Conservation (phyloP, 768 basidiomycete species). For the Xerocomus brunneocitrinus region DNA sequence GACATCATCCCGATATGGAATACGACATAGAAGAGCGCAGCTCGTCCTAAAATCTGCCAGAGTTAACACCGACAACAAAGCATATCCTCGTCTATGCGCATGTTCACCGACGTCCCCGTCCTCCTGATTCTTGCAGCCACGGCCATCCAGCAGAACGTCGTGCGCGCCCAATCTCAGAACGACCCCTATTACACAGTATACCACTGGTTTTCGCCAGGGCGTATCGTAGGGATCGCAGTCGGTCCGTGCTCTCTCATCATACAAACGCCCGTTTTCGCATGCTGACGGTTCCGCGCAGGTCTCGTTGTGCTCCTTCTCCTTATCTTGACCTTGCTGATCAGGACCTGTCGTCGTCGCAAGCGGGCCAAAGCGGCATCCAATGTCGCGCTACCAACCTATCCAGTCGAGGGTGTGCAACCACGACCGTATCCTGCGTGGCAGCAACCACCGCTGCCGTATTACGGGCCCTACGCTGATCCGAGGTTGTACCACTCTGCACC, state of each 20-base stretch:
- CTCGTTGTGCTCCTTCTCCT: conserved; percentile 7
- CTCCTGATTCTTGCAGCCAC: conserved; percentile 6
- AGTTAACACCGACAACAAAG: too few relatives aligned
- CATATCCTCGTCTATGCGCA: not conserved
- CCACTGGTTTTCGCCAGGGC: conserved; percentile 23
- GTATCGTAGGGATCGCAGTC: conserved; percentile 23
- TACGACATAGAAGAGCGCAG: too few relatives aligned
- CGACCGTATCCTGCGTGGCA: conserved; percentile 10
- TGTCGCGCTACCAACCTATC: not conserved
- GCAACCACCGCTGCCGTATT: conserved; percentile 1
- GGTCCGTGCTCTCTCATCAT: conserved; percentile 14
- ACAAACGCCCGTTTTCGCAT: not conserved
- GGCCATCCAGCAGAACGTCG: conserved; percentile 2
- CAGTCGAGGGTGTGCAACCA: not conserved
- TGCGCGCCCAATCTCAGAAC: conserved; percentile 8
- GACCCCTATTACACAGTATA: not conserved
- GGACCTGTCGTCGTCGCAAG: conserved; percentile 9
- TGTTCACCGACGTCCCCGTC: not conserved
- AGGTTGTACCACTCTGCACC: conserved; percentile 8
- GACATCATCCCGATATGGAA: too few relatives aligned
- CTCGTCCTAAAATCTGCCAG: too few relatives aligned
- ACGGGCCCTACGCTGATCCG: not conserved
- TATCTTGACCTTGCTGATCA: not conserved
- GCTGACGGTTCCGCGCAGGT: conserved; percentile 8
- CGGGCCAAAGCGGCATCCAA: not conserved